These are phyloP conservation scores for Boletus reticuloceps DNA, from an alignment of 768 basidiomycete genomes.

Conservation along the genomic window DNA sequence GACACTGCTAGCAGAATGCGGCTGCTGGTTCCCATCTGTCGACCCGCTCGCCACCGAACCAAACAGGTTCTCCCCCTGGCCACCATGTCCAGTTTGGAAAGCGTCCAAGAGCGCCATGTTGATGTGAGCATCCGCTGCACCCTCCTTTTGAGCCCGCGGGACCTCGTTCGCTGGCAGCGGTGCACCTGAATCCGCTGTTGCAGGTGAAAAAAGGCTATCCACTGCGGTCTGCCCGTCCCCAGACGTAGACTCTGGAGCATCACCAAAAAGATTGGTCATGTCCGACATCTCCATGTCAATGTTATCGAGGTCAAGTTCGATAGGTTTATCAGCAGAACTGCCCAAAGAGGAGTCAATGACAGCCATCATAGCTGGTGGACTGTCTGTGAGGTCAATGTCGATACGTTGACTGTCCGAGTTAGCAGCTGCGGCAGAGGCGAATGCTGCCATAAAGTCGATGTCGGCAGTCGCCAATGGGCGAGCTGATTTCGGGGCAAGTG, in stretches of 20 bases:
- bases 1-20: conserved; percentile 22
- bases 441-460: conserved; percentile 65
- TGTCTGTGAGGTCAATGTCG: conserved; percentile 60
- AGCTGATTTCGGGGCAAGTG: conserved; percentile 77
- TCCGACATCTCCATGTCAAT: conserved; percentile 63
- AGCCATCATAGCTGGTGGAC: conserved; percentile 25
- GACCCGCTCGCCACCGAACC: conserved; percentile 28
- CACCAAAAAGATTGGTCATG: conserved; percentile 54
- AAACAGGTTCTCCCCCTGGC: conserved; percentile 22
- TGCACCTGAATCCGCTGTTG: conserved; percentile 24
- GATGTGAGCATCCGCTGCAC: conserved; percentile 18
- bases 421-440: conserved; percentile 42
- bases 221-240: conserved; percentile 35
- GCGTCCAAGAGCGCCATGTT: conserved; percentile 39
- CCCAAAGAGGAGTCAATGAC: conserved; percentile 41
- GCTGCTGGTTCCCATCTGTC: conserved; percentile 5
- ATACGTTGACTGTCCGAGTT: conserved; percentile 30
- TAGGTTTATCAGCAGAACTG: conserved; percentile 75
- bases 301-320: conserved; percentile 70
- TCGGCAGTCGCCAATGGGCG: conserved; percentile 55
- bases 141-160: conserved; percentile 18
- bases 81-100: conserved; percentile 22
- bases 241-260: conserved; percentile 36
- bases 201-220: conserved; percentile 54
- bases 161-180: conserved; percentile 15